Base-by-base conservation (phyloP, 2,329 filamentous ascomycete species). In the Zasmidium angulare region DNA sequence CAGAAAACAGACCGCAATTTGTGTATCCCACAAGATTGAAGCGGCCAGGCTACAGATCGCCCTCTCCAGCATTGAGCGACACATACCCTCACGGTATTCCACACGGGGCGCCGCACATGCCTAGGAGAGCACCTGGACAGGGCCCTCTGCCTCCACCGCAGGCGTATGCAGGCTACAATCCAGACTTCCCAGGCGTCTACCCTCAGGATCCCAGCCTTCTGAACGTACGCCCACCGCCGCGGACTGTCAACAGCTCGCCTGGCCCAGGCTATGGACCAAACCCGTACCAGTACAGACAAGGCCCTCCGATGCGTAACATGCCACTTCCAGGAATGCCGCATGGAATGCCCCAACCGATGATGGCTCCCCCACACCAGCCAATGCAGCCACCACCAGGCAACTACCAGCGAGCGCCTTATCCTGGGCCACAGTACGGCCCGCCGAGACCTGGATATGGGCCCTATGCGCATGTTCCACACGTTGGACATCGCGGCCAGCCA, bases 31-130 rank as follows among this genome's bases (percentile, higher is more conserved):
- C 73, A 53, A 71, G 77, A 49, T 71, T 77, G 60, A 75, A 74
- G 61, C 74, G 76, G 26, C 74, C 75, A 14, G 74, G 74, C 14
- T 75, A 77, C 62, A 73, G 78, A 20, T 72, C 78, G 19, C 68
- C 70, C 12, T 81, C 79, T 20, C 77, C 78, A 36, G 75, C 77
- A 7, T 63, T 77, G 69, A 80, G 76, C 59, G 78, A 82, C 48
- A 64, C 66, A 17, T 72, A 68, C 48, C 59, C 61, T 52, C 67
- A 66, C 29, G 63, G 65, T 66, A 70, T 59, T 63, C 66, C 19
- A 66, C 71, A 50, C 69, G 71, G 22, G 64, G 69, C 22, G 26
- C 68, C 43, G 68, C 59, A 48, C 14, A 64, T 65, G 55, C 47
- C 56, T 29, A 53, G 59, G 21, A 51, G 60, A 50, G 66, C 49